phyloP scores from a whole-genome alignment of 192 early-diverging fungal genomes.

The Coemansia sp. region DNA sequence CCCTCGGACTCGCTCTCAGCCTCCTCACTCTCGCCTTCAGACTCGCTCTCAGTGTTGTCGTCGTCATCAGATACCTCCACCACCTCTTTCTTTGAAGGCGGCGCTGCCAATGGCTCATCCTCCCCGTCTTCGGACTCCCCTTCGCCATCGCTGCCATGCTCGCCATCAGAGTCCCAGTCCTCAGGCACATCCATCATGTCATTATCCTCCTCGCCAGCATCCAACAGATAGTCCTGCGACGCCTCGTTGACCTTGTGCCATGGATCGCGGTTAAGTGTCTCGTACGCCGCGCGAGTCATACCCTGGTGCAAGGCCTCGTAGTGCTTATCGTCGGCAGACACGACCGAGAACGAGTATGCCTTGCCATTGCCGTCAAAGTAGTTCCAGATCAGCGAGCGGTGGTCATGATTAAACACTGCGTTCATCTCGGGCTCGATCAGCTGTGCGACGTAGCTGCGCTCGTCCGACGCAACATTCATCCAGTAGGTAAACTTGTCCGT shows the following conservation, averaged over 20 bases:
- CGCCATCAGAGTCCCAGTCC: conserved; percentile 35
- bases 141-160: conserved; percentile 12
- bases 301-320: conserved; percentile 64
- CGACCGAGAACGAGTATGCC: conserved; percentile 77
- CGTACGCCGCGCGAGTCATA: conserved; percentile 76
- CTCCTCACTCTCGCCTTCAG: not conserved
- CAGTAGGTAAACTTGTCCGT: conserved; percentile 54
- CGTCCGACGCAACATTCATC: conserved; percentile 58
- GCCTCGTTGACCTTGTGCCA: conserved; percentile 67
- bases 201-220: conserved; percentile 73
- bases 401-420: conserved; percentile 70
- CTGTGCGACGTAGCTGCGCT: conserved; percentile 57
- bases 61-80: not conserved
- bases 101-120: not conserved
- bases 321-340: conserved; percentile 58
- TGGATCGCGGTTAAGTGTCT: conserved; percentile 63
- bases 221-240: conserved; percentile 75
- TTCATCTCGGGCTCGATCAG: conserved; percentile 74
- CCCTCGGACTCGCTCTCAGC: not conserved
- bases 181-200: conserved; percentile 34
- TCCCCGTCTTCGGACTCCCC: conserved; percentile 4
- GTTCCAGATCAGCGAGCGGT: conserved; percentile 81
- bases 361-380: conserved; percentile 61
- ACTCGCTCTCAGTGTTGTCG: not conserved
- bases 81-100: not conserved